Percentiles rank a stretch among this genome's conserved stretches.
Evolutionary conservation across 2,329 filamentous ascomycete species (phyloP).

Genomic region (Stagonosporopsis chrysanthemi): DNA sequence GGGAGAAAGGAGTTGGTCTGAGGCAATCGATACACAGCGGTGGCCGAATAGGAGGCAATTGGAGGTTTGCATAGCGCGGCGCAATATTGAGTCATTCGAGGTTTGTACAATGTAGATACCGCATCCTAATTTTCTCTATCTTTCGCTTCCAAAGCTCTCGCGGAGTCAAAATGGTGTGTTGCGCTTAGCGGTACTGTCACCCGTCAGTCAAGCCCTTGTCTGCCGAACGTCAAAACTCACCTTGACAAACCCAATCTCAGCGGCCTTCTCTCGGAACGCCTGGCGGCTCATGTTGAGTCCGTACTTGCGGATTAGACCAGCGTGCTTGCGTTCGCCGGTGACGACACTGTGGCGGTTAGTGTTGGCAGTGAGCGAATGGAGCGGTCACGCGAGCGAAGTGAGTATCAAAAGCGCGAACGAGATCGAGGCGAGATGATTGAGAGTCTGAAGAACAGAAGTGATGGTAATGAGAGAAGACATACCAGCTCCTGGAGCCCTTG

Average conservation of each 20-base stretch:
- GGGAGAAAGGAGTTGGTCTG: conserved; percentile 16
- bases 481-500: conserved; percentile 93
- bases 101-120: too few species aligned
- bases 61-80: not conserved
- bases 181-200: conserved; percentile 6
- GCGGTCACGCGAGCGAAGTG: too few species aligned
- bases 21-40: not conserved
- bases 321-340: conserved; percentile 51
- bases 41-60: not conserved
- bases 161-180: too few species aligned
- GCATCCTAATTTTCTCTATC: too few species aligned
- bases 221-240: conserved; percentile 44
- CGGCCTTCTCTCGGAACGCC: conserved; percentile 72
- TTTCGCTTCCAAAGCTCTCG: too few species aligned
- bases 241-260: conserved; percentile 72
- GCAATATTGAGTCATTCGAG: not conserved
- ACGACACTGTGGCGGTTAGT: conserved; percentile 29
- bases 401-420: too few species aligned
- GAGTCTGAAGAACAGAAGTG: not conserved
- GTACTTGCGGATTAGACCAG: conserved; percentile 99
- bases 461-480: conserved; percentile 41
- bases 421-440: conserved; percentile 49
- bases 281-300: conserved; percentile 81
- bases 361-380: not conserved
- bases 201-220: not conserved